Percentiles rank a stretch among this genome's conserved stretches.
Evolutionary conservation across 2,329 filamentous ascomycete species (phyloP).

Genomic region (Cadophora sp.): DNA sequence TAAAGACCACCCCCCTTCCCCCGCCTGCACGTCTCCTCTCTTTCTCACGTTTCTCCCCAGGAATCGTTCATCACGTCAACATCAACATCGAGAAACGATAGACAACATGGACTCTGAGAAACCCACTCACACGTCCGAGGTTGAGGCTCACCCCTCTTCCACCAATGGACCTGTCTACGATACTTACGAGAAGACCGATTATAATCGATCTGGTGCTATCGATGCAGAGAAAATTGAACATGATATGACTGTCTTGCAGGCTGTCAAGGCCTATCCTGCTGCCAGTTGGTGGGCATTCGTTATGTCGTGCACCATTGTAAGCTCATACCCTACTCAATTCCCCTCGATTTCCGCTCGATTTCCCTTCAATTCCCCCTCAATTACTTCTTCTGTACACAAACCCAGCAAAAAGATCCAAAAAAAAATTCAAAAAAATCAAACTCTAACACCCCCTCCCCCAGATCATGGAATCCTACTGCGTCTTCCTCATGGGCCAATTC

Average conservation of each 20-base stretch:
- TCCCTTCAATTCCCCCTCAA: too few species aligned
- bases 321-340: slow-evolving; percentile 9
- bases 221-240: slow-evolving; percentile 62
- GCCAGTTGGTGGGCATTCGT: slow-evolving; percentile 61
- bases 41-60: too few species aligned
- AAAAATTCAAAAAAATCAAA: neutral
- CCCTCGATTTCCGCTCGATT: too few species aligned
- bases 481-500: slow-evolving; percentile 67
- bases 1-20: too few species aligned
- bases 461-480: slow-evolving; percentile 70
- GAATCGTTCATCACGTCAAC: too few species aligned
- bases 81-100: too few species aligned
- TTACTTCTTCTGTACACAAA: too few species aligned
- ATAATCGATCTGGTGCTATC: slow-evolving; percentile 38
- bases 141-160: slow-evolving; percentile 33
- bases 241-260: slow-evolving; percentile 55
- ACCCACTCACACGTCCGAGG: slow-evolving; percentile 36
- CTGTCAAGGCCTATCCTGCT: slow-evolving; percentile 59
- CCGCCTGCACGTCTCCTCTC: too few species aligned
- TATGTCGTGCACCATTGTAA: slow-evolving; percentile 50
- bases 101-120: slow-evolving; percentile 30
- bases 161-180: slow-evolving; percentile 44
- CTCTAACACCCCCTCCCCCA: slow-evolving; percentile 40
- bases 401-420: too few species aligned
- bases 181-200: slow-evolving; percentile 37